Evolutionary conservation across 176 grass and related monocot species (phyloP), one percentile per base, ranked within the genome.

Genomic region (Zoysia japonica): DNA sequence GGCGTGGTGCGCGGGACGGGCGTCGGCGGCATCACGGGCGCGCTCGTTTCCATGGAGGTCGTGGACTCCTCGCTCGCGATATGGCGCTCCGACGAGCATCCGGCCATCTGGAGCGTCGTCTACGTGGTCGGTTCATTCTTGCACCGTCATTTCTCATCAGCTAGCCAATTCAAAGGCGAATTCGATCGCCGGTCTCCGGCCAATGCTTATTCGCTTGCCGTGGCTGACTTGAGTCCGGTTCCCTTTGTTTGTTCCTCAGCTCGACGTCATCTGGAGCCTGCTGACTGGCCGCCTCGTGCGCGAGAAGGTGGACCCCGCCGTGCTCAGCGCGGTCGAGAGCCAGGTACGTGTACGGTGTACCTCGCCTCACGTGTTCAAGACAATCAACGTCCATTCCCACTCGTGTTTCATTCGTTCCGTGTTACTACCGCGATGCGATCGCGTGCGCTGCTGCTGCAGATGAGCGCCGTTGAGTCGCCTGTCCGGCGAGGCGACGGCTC

Each of bases 261-360:
- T 90, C 6, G 73, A 64, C 28, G 88, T 97, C 36, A 79, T 90
- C 50, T 88, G 78, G 78, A 97, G 83, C 70, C 41, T 97, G 39
- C 53, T 84, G 59, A 92, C 60, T 20, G 88, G 90, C 69, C 88
- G 88, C 35, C 83, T 90, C 4, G 88, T 97, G 17, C 82, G 88
- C 43, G 90, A 92, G 50, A 89, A 84, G 68, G 83, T 93, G 50
- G 88, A 86, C 68, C 93, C 93, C 59, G 74, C 78, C 44, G 88
- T 97, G 59, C 88, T 90, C 64, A 87, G 35, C 82, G 91, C 91
- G 35, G 88, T 90, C 50, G 85, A 88, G 85, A 90, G 82, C 75
- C 88, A 93, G 85, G 91, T 90, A 84, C 56, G 57, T 28, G 28
- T 28, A 28, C 28, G 28, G 28, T 28, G 28, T 28, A 28, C 28